A percentile compares a stretch with the other conserved stretches of the same genome.
Conservation (phyloP, 176 grass and related monocot genomes). For the Bothriochloa decipiens region DNA sequence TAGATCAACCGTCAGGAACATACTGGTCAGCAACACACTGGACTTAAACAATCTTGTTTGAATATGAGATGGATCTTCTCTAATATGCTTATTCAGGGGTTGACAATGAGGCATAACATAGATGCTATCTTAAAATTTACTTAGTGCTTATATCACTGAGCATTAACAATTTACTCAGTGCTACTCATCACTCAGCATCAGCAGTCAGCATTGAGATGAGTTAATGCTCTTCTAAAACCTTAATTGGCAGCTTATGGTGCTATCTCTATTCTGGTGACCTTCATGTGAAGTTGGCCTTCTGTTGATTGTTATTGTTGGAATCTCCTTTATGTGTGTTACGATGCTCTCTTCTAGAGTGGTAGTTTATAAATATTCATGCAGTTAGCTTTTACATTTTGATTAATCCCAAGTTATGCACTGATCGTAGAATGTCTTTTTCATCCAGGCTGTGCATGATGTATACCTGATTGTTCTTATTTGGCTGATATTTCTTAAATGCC, state of each 20-base stretch:
- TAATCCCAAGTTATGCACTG: not conserved
- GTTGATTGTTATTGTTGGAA: not conserved
- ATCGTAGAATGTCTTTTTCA: not conserved
- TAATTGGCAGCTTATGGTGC: not conserved
- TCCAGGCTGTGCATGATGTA: not conserved
- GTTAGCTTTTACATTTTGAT: not conserved
- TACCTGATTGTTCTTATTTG: not conserved
- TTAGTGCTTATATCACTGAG: not conserved
- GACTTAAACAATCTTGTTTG: not conserved
- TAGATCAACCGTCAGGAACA: not conserved
- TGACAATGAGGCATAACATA: not conserved
- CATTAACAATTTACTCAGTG: not conserved
- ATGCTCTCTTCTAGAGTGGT: not conserved
- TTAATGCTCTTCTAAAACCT: not conserved
- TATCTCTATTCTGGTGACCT: not conserved
- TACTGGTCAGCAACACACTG: not conserved
- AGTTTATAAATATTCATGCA: not conserved
- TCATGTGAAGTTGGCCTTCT: not conserved
- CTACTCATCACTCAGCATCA: not conserved
- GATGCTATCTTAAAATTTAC: not conserved
- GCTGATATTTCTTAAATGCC: not conserved
- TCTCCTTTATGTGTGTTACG: not conserved
- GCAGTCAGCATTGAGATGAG: not conserved
- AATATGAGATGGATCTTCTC: not conserved
- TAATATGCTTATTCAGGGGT: not conserved